Conservation (phyloP, 371 early-diverging fungal genomes). For the Haplosporangium sp. region DNA sequence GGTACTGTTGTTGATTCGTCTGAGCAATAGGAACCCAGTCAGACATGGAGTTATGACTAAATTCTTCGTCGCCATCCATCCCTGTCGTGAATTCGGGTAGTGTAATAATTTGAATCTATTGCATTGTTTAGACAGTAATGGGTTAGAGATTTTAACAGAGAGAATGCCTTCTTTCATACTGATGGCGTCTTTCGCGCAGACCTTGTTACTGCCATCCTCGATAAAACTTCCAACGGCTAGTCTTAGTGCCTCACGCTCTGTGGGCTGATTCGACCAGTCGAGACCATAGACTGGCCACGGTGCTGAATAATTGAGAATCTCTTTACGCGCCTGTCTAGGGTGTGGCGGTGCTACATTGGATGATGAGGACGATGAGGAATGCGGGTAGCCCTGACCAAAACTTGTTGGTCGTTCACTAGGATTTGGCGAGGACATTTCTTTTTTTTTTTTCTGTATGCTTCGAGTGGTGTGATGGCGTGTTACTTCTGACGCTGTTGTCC, state of each 20-base stretch:
- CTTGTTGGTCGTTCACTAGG: constrained; percentile 14
- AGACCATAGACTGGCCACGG: constrained; percentile 90
- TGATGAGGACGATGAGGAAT: constrained; percentile 29
- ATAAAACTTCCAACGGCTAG: constrained; percentile 87
- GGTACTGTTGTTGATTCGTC: constrained; percentile 81
- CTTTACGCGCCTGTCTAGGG: constrained; percentile 62
- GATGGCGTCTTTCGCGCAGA: constrained; percentile 29
- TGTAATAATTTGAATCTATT: constrained; percentile 72
- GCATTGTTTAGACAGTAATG: not conserved
- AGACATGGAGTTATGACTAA: constrained; percentile 51
- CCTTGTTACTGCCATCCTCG: constrained; percentile 87
- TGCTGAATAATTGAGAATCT: constrained; percentile 86
- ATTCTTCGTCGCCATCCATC: constrained; percentile 41
- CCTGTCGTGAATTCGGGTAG: constrained; percentile 61
- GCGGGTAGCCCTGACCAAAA: constrained; percentile 48
- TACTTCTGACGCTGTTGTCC: too few relatives aligned
- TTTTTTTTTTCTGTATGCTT: constrained; percentile 5
- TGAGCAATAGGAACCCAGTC: constrained; percentile 85
- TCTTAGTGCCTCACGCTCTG: constrained; percentile 74
- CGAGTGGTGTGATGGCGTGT: not conserved
- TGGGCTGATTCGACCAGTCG: constrained; percentile 82
- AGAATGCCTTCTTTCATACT: not conserved
- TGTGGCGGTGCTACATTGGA: constrained; percentile 13
- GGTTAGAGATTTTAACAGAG: not conserved
- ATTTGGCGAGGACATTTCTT: constrained; percentile 35